A percentile compares a stretch with the other conserved stretches of the same genome.
These are phyloP conservation scores for Beauveria sp. DNA, from an alignment of 2,329 filamentous ascomycete species.

Conservation along the genomic window DNA sequence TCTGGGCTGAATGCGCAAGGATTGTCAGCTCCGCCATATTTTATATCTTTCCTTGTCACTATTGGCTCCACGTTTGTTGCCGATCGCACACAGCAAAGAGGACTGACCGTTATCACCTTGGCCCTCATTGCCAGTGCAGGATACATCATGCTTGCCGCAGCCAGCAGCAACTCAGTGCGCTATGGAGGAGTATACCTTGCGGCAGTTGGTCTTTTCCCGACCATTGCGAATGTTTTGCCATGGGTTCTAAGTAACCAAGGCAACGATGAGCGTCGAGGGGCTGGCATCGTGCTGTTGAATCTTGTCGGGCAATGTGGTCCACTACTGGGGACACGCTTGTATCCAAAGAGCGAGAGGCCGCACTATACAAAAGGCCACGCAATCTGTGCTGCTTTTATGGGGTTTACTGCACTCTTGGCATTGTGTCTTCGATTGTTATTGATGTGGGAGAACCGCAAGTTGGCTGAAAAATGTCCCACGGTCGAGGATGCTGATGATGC, in stretches of 20 bases:
- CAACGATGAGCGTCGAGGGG: conserved; percentile 56
- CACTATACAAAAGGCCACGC: conserved; percentile 35
- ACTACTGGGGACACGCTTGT: conserved; percentile 51
- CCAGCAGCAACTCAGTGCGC: conserved; percentile 19
- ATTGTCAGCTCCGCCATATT: conserved; percentile 33
- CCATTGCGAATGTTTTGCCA: conserved; percentile 16
- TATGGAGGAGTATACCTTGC: conserved; percentile 32
- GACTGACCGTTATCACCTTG: conserved; percentile 22
- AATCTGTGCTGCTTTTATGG: conserved; percentile 18
- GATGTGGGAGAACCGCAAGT: conserved; percentile 15
- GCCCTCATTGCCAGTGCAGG: conserved; percentile 20
- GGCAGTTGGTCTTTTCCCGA: conserved; percentile 24
- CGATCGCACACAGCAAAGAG: conserved; percentile 28
- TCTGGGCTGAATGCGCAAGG: conserved; percentile 31
- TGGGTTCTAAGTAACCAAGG: conserved; percentile 54
- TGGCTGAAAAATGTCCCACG: conserved; percentile 9
- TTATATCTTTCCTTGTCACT: conserved; percentile 29
- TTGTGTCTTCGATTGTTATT: conserved; percentile 11
- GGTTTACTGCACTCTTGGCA: conserved; percentile 15
- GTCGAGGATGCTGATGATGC: conserved; percentile 3
- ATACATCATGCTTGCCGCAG: conserved; percentile 17
- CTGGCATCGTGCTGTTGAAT: conserved; percentile 69
- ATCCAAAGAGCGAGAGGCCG: conserved; percentile 46
- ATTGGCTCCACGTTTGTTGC: conserved; percentile 24
- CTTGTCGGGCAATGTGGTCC: conserved; percentile 69